These are phyloP conservation scores for Silybum marianum DNA, from an alignment of 129 eudicot genomes.

Conservation along the genomic window DNA sequence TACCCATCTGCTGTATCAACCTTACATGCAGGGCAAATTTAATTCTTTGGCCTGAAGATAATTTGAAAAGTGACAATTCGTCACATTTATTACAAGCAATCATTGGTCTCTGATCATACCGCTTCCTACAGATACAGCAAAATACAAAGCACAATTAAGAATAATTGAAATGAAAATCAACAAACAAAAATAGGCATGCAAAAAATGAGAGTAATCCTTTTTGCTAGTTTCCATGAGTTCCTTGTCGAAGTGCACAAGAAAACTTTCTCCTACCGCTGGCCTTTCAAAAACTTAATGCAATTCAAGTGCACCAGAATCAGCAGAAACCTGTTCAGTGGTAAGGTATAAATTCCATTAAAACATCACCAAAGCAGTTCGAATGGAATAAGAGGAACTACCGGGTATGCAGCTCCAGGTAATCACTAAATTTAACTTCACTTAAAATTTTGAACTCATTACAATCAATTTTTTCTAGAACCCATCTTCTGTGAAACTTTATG, in stretches of 20 bases:
- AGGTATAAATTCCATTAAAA: conserved; percentile 4
- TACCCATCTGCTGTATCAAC: conserved; percentile 34
- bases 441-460: background rate
- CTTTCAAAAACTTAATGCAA: too few relatives aligned
- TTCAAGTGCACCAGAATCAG: conserved; percentile 4
- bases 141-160: too few relatives aligned
- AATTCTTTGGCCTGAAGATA: conserved; percentile 65
- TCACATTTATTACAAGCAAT: conserved; percentile 94
- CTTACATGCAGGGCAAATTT: conserved; percentile 75
- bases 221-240: conserved; percentile 22
- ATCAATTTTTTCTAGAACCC: background rate
- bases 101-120: conserved; percentile 82
- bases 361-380: conserved; percentile 37
- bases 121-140: conserved; percentile 68
- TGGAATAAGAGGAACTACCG: conserved; percentile 53
- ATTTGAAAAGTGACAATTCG: conserved; percentile 91
- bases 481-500: too few relatives aligned
- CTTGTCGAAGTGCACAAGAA: too few relatives aligned
- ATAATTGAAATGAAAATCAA: too few relatives aligned
- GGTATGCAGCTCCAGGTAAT: conserved; percentile 57
- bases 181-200: too few relatives aligned
- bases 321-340: too few relatives aligned
- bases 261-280: too few relatives aligned
- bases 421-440: background rate
- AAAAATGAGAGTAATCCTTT: too few relatives aligned